Conservation (phyloP, 2,329 filamentous ascomycete species). For the Lithohypha guttulata region DNA sequence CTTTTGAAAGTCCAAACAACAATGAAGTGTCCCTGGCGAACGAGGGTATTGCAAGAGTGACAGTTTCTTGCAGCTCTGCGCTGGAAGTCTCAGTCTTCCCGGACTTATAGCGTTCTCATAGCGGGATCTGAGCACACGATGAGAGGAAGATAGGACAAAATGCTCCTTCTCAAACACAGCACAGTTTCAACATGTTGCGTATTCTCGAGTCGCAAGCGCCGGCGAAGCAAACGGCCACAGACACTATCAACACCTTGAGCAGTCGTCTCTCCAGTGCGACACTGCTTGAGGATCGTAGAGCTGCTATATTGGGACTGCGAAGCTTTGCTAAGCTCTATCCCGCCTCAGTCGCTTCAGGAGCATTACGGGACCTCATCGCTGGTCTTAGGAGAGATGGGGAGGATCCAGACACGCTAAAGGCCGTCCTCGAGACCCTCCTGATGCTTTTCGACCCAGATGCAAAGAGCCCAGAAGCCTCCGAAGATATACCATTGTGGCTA, state of each 20-base stretch:
- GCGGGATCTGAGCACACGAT: too few relatives aligned
- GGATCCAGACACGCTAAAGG: slow-evolving; percentile 92
- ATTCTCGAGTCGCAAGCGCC: slow-evolving; percentile 64
- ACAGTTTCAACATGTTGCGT: slow-evolving; percentile 41
- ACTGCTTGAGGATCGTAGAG: slow-evolving; percentile 84
- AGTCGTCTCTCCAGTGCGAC: slow-evolving; percentile 79
- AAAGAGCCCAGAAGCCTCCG: slow-evolving; percentile 54
- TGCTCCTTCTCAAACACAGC: slow-evolving; percentile 1
- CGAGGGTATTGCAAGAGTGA: too few relatives aligned
- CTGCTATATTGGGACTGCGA: slow-evolving; percentile 80
- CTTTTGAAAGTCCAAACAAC: too few relatives aligned
- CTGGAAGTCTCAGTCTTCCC: too few relatives aligned
- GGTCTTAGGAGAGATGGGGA: slow-evolving; percentile 78
- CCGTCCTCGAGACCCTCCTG: slow-evolving; percentile 86
- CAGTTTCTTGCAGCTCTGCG: too few relatives aligned
- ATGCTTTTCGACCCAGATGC: slow-evolving; percentile 73
- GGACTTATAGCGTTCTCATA: too few relatives aligned
- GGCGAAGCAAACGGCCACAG: slow-evolving; percentile 88
- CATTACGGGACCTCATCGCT: slow-evolving; percentile 76
- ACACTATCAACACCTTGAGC: slow-evolving; percentile 85
- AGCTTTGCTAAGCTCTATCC: slow-evolving; percentile 96
- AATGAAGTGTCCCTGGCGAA: too few relatives aligned
- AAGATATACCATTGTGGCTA: slow-evolving; percentile 91
- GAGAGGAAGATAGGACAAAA: slow-evolving; percentile 1
- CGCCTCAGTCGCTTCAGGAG: slow-evolving; percentile 86